Percentiles rank a stretch among this genome's conserved stretches.
phyloP scores from a whole-genome alignment of 306 rosid genomes.

The Cucumis sativus region DNA sequence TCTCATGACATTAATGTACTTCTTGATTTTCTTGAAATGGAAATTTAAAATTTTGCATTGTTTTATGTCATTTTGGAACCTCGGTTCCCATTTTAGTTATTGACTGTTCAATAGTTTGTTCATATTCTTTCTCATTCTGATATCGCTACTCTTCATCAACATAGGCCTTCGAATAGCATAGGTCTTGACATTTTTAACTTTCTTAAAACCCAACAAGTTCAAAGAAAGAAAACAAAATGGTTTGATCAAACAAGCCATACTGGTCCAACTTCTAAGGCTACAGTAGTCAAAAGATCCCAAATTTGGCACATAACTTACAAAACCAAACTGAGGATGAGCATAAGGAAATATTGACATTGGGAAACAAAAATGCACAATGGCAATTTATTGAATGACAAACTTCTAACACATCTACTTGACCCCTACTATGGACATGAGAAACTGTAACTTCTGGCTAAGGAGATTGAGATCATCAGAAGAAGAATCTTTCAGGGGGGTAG shows the following conservation, averaged over 20 bases:
- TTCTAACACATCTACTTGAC: constrained; percentile 15
- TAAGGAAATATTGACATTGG: background rate
- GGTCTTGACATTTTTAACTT: background rate
- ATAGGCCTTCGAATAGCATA: background rate
- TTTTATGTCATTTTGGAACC: background rate
- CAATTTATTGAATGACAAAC: background rate
- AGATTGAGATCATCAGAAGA: constrained; percentile 16
- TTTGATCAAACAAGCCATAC: too few species aligned
- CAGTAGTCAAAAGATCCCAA: background rate
- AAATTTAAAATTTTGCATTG: background rate
- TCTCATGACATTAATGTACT: constrained; percentile 11
- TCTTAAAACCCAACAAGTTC: background rate
- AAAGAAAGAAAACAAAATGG: too few species aligned
- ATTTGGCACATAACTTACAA: background rate
- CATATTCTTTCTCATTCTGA: background rate
- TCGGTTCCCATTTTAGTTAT: background rate
- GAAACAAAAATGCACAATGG: background rate
- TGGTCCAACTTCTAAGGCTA: too few species aligned
- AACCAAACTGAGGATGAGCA: background rate
- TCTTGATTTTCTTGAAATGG: background rate
- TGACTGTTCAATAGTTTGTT: background rate
- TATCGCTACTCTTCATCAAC: too few species aligned
- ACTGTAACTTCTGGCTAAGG: constrained; percentile 31
- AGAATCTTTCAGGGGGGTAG: constrained; percentile 19
- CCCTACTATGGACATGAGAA: constrained; percentile 77